These are phyloP conservation scores for Combretum micranthum DNA, from an alignment of 345 rosid genomes.

Conservation along the genomic window DNA sequence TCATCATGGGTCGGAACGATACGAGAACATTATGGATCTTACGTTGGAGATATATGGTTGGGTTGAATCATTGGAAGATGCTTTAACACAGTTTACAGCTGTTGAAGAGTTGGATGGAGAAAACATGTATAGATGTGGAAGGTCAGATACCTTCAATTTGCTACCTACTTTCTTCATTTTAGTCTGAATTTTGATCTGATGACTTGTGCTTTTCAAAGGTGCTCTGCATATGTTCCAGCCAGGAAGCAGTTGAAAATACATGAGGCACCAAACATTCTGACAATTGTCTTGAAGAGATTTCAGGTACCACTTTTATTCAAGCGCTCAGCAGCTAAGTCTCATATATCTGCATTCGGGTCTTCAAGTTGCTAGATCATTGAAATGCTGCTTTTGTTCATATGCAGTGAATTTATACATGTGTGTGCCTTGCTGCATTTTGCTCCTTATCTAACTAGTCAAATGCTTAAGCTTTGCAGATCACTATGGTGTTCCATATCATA, in stretches of 20 bases:
- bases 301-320: slow-evolving; percentile 37
- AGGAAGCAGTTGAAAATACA: slow-evolving; percentile 74
- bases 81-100: slow-evolving; percentile 71
- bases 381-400: too few relatives aligned
- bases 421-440: too few relatives aligned
- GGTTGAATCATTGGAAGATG: slow-evolving; percentile 81
- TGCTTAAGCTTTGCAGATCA: too few relatives aligned
- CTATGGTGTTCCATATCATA: too few relatives aligned
- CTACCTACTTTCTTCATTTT: background rate
- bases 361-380: too few relatives aligned
- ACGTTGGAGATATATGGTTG: slow-evolving; percentile 76
- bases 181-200: background rate
- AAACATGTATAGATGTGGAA: slow-evolving; percentile 87
- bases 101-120: slow-evolving; percentile 85
- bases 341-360: too few relatives aligned
- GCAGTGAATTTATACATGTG: too few relatives aligned
- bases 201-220: slow-evolving; percentile 29
- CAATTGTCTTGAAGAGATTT: slow-evolving; percentile 84
- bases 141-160: slow-evolving; percentile 25
- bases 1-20: slow-evolving; percentile 69
- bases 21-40: slow-evolving; percentile 82
- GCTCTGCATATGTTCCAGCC: slow-evolving; percentile 69
- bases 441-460: too few relatives aligned
- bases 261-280: slow-evolving; percentile 82
- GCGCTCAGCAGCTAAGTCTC: background rate